These are phyloP conservation scores for Arbutus unedo DNA, from an alignment of 148 eudicot genomes.

Conservation along the genomic window DNA sequence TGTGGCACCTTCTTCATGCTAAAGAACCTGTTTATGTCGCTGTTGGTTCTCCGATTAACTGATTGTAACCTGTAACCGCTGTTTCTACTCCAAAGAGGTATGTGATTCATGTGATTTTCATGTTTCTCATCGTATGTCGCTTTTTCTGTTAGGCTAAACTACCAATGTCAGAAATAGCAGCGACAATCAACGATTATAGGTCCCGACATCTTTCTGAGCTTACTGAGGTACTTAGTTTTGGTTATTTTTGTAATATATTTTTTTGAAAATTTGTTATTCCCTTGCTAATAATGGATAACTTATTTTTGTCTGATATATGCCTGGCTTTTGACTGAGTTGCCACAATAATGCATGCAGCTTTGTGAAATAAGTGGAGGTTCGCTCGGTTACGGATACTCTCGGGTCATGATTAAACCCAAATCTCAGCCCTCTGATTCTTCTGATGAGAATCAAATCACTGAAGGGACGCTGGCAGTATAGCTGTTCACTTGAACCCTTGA, in stretches of 20 bases:
- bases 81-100: background rate
- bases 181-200: conserved; percentile 89
- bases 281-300: background rate
- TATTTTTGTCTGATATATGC: background rate
- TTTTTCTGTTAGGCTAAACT: conserved; percentile 62
- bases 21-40: background rate
- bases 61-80: background rate
- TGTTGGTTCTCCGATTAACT: background rate
- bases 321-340: background rate
- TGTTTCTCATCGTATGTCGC: conserved; percentile 13
- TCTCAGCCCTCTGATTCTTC: conserved; percentile 47
- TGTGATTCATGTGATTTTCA: background rate
- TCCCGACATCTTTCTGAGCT: conserved; percentile 95
- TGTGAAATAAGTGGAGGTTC: conserved; percentile 91
- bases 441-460: conserved; percentile 57
- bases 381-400: conserved; percentile 85
- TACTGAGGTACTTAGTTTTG: conserved; percentile 56
- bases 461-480: conserved; percentile 67
- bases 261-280: background rate
- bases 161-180: conserved; percentile 87
- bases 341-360: conserved; percentile 48
- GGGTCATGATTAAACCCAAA: conserved; percentile 68
- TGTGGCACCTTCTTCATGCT: background rate
- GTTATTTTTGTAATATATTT: background rate
- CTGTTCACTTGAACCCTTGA: conserved; percentile 1